Base-by-base conservation (phyloP, 1,139 yeast species). In the Blastobotrys arbuscula region DNA sequence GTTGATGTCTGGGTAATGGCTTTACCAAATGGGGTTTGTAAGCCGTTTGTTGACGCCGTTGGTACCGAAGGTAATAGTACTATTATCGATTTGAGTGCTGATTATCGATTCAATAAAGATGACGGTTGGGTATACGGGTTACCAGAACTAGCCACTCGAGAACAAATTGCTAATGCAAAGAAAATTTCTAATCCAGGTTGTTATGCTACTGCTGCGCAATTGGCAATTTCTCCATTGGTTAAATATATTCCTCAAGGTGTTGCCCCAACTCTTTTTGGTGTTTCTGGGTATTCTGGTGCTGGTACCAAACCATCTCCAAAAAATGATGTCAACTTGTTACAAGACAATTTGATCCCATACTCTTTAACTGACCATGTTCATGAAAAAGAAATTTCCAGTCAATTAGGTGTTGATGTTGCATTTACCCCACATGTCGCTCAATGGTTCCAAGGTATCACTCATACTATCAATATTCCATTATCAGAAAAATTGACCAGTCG, bases 1-100 rank as follows among this genome's bases (percentile, higher is more conserved):
- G 87, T 92, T 49, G 98, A 94, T 62, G 83, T 90, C 50, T 92
- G 99, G 98, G 95, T 94, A 35, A 92, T 94, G 98, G 98, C 98
- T 1, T 77, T 94, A 61, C 98, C 99, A 55, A 92, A 92, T 65
- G 97, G 97, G 48, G 97, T 92, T 42, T 92, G 97, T 72, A 85
- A 85, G 70, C 97, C 98, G 49, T 90, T 92, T 71, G 97, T 92
- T 37, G 89, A 87, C 37, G 96, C 97, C 18, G 87, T 92, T 61
- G 85, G 81, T 23, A 54, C 54, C 45, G 49, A 53, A 40, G 63
- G 68, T 19, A 64, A 66, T 26, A 85, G 96, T 35, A 87, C 86
- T 62, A 89, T 92, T 52, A 77, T 92, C 55, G 99, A 92, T 65
- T 73, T 94, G 53, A 85, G 96, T 39, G 98, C 99, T 15, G 98